Evolutionary conservation across 768 basidiomycete species (phyloP), one percentile per base, ranked within the genome.

Genomic region (Kwoniella dejecticola): DNA sequence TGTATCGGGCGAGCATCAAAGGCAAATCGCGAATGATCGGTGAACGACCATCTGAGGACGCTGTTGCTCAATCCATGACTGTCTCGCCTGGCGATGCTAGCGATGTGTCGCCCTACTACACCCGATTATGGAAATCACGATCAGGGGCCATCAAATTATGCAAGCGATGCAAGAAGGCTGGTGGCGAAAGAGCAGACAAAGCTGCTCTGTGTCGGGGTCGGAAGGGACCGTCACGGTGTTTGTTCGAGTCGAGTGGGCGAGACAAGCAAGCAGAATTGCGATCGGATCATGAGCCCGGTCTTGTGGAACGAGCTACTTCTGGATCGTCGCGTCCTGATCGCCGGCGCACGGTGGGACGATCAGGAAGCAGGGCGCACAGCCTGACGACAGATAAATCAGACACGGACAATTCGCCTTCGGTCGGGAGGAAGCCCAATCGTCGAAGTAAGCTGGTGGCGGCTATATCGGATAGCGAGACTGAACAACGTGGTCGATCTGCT

Each of bases 11-110:
- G n/a, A n/a, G n/a, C n/a, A n/a, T n/a, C n/a, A 67, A 70, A 52
- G 68, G 62, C 33, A 66, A 70, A 42, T 50, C 38, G 11, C 58
- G 66, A 8, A 67, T 67, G 69, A 30, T 29, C 13, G 68, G 57
- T 5, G 56, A 65, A 27, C 45, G 53, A n/a, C 40, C 60, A 15
- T 36, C 33, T 36, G 33, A 36, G 3, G 52, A 54, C 12, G 5
- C 24, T 17, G 29, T 2, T 1, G 10, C 44, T 19, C 24, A 36
- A 4, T 4, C 33, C 11, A 19, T 15, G 15, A 36, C 23, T 38
- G 12, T 21, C 10, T 17, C 45, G 8, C 5, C 56, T 24, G 15
- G n/a, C n/a, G 11, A 26, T 42, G 23, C 42, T 23, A 40, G n/a
- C 15, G 42, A 23, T n/a, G n/a, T n/a, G 12, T 55, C 57, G 33